Conservation (phyloP, 208 protist genomes). For the Wallacemonas rigidus region DNA sequence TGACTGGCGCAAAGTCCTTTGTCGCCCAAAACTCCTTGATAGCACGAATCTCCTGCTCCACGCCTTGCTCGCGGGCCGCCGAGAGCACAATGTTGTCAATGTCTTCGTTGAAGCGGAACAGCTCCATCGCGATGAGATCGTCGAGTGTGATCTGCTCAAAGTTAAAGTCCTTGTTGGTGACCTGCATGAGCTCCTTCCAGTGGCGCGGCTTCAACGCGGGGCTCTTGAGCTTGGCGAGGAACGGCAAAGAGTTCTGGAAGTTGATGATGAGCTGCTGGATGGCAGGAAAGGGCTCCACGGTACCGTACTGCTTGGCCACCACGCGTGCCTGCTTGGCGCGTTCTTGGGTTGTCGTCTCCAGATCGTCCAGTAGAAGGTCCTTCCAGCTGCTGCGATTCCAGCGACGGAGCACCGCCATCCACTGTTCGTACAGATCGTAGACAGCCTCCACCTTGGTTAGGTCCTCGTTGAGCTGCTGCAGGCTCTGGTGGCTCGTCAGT, state of each 20-base stretch:
- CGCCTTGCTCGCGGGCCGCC: conserved; percentile 94
- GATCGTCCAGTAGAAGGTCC: conserved; percentile 95
- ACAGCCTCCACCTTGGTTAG: conserved; percentile 90
- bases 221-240: conserved; percentile 97
- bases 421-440: conserved; percentile 95
- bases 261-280: conserved; percentile 94
- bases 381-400: conserved; percentile 98
- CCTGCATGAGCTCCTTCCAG: conserved; percentile 97
- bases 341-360: conserved; percentile 94
- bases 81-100: conserved; percentile 94
- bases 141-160: conserved; percentile 97
- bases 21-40: conserved; percentile 96
- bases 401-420: conserved; percentile 84
- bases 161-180: conserved; percentile 95
- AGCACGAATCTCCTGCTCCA: conserved; percentile 95
- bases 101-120: conserved; percentile 93
- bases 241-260: conserved; percentile 96
- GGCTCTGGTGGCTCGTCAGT: conserved; percentile 91
- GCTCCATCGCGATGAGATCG: conserved; percentile 97
- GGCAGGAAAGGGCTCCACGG: conserved; percentile 83
- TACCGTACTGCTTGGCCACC: conserved; percentile 85
- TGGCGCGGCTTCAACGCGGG: conserved; percentile 97
- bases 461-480: conserved; percentile 92
- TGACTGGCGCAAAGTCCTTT: conserved; percentile 85
- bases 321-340: conserved; percentile 85